Percentiles rank a stretch among this genome's conserved stretches.
phyloP scores from a whole-genome alignment of 2,329 filamentous ascomycete species.

The Ophiognomonia clavigignenti-juglandacearum region DNA sequence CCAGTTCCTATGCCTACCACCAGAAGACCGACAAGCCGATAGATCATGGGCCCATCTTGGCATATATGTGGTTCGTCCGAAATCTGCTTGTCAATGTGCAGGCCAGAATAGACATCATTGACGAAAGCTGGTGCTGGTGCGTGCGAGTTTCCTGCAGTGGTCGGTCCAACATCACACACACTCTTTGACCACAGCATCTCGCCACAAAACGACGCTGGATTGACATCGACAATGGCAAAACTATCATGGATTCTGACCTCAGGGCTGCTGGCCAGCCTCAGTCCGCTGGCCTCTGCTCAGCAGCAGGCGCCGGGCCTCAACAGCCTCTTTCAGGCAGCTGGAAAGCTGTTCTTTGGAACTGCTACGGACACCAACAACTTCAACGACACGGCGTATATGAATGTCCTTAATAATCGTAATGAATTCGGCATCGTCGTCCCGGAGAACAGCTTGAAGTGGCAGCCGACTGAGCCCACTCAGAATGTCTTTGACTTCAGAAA shows the following conservation, averaged over 20 bases:
- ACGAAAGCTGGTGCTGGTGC: too few relatives aligned
- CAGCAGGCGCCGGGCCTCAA: conserved; percentile 30
- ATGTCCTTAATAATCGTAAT: conserved; percentile 40
- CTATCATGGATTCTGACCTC: neutral
- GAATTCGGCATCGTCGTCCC: conserved; percentile 56
- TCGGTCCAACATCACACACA: too few relatives aligned
- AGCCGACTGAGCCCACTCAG: conserved; percentile 47
- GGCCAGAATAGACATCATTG: too few relatives aligned
- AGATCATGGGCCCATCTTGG: neutral
- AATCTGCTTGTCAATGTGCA: neutral
- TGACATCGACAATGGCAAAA: neutral
- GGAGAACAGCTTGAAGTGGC: conserved; percentile 52
- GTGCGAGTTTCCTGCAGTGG: too few relatives aligned
- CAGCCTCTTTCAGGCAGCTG: conserved; percentile 40
- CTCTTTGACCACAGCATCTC: too few relatives aligned
- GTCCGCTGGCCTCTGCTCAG: neutral
- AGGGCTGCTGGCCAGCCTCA: neutral
- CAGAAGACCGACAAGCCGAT: neutral
- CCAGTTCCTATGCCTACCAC: neutral
- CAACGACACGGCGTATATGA: conserved; percentile 41
- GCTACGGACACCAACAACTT: conserved; percentile 50
- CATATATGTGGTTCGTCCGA: neutral
- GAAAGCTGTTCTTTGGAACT: conserved; percentile 51
- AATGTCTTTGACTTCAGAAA: conserved; percentile 48
- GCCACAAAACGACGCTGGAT: neutral